phyloP scores from a whole-genome alignment of 1,284 basidiomycete species.

The Malassezia arunalokei region DNA sequence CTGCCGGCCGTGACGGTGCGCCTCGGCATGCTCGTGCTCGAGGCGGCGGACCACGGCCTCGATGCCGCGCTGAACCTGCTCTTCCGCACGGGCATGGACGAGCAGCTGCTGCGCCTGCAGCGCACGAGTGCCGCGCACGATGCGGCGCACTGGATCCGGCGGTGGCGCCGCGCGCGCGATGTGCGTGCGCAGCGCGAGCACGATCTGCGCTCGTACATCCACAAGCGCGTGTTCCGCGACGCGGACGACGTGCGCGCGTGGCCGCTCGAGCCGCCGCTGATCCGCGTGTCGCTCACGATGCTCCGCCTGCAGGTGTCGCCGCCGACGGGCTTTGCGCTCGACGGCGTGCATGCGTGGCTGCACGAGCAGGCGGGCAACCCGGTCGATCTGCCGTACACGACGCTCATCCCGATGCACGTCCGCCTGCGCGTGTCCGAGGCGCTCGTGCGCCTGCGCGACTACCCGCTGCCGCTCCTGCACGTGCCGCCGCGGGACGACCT shows the following conservation, averaged over 20 bases:
- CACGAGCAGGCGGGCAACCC: slow-evolving; percentile 64
- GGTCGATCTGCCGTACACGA: slow-evolving; percentile 60
- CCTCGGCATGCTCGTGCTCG: slow-evolving; percentile 56
- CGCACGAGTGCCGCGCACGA: slow-evolving; percentile 52
- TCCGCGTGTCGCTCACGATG: slow-evolving; percentile 59
- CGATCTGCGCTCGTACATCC: slow-evolving; percentile 40
- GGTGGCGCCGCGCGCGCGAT: slow-evolving; percentile 30
- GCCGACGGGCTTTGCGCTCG: slow-evolving; percentile 55
- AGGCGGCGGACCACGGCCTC: slow-evolving; percentile 77
- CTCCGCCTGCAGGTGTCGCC: slow-evolving; percentile 55
- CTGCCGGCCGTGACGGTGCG: slow-evolving; percentile 54
- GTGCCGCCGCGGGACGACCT: slow-evolving; percentile 43
- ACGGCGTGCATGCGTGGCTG: slow-evolving; percentile 58
- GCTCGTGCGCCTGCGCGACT: slow-evolving; percentile 63
- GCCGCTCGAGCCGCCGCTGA: slow-evolving; percentile 58
- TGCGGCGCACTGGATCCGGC: slow-evolving; percentile 61
- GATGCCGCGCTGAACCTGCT: slow-evolving; percentile 70
- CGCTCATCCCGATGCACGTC: slow-evolving; percentile 73
- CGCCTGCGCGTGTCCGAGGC: slow-evolving; percentile 59
- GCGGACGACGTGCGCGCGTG: slow-evolving; percentile 49
- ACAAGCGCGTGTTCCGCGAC: slow-evolving; percentile 10
- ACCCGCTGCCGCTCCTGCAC: slow-evolving; percentile 52
- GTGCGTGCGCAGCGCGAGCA: slow-evolving; percentile 51
- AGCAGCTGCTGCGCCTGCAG: slow-evolving; percentile 58
- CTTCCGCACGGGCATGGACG: slow-evolving; percentile 64